Conservation (phyloP, 2,329 filamentous ascomycete genomes). For the Neonectria magnoliae region DNA sequence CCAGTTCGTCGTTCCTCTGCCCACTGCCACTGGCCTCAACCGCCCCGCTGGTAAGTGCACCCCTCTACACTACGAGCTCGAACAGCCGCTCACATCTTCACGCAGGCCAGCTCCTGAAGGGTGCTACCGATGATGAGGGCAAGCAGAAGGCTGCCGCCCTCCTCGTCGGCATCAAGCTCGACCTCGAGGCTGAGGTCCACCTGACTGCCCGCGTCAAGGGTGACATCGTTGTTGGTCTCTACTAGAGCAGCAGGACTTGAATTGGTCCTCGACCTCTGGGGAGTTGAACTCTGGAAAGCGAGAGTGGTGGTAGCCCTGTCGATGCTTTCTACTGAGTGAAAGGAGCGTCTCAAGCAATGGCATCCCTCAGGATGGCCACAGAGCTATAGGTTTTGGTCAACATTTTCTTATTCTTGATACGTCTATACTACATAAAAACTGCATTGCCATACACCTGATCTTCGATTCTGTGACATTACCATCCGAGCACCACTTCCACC, state of each 20-base stretch:
- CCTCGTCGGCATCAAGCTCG: conserved; percentile 70
- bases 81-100: conserved; percentile 12
- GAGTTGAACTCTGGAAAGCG: conserved; percentile 5
- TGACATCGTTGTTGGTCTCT: conserved; percentile 64
- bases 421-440: neutral
- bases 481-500: no score
- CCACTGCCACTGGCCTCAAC: conserved; percentile 48
- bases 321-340: neutral
- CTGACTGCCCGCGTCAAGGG: conserved; percentile 68
- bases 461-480: neutral
- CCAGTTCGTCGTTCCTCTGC: conserved; percentile 43
- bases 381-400: conserved; percentile 4
- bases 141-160: conserved; percentile 67
- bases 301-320: conserved; percentile 3
- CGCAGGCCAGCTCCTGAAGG: conserved; percentile 64
- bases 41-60: conserved; percentile 43
- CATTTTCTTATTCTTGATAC: neutral
- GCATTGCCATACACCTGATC: neutral
- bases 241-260: conserved; percentile 28
- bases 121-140: conserved; percentile 65
- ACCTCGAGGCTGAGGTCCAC: conserved; percentile 71
- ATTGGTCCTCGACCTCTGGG: neutral
- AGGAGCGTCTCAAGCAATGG: conserved; percentile 9
- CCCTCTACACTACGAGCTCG: conserved; percentile 27
- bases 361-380: neutral